These are phyloP conservation scores for Vitis rotundifolia DNA, from an alignment of 164 flowering plant species.

Conservation along the genomic window DNA sequence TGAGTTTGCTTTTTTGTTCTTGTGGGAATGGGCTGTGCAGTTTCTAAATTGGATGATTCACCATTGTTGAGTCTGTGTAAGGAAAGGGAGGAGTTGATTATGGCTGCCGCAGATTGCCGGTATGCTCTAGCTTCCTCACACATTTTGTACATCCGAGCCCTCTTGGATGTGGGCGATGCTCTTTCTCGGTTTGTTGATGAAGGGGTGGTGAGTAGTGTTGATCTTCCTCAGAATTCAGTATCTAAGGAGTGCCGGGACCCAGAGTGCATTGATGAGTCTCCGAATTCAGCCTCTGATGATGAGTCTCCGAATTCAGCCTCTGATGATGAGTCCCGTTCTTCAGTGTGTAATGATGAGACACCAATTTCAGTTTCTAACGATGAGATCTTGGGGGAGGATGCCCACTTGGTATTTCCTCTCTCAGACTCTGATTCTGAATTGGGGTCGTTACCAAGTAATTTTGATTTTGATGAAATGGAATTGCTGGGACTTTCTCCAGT, in stretches of 20 bases:
- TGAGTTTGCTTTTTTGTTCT: background rate
- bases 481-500: too few relatives aligned
- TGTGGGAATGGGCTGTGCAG: constrained; percentile 7
- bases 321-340: too few relatives aligned
- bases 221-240: constrained; percentile 6
- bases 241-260: too few relatives aligned
- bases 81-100: constrained; percentile 20
- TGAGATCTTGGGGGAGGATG: background rate
- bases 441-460: too few relatives aligned
- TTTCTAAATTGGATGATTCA: constrained; percentile 4
- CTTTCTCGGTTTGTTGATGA: constrained; percentile 16
- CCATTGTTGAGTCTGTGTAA: constrained; percentile 17
- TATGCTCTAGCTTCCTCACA: constrained; percentile 14
- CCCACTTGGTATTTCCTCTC: background rate
- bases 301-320: too few relatives aligned
- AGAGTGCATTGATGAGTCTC: too few relatives aligned
- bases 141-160: constrained; percentile 13
- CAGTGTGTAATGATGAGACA: too few relatives aligned
- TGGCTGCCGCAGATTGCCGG: constrained; percentile 13
- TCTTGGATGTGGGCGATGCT: constrained; percentile 12
- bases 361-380: too few relatives aligned
- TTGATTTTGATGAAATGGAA: too few relatives aligned
- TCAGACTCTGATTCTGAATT: background rate
- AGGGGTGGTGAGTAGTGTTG: background rate
- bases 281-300: too few relatives aligned